Conservation (phyloP, 306 rosid species). For the Trichosanthes cucumerina region DNA sequence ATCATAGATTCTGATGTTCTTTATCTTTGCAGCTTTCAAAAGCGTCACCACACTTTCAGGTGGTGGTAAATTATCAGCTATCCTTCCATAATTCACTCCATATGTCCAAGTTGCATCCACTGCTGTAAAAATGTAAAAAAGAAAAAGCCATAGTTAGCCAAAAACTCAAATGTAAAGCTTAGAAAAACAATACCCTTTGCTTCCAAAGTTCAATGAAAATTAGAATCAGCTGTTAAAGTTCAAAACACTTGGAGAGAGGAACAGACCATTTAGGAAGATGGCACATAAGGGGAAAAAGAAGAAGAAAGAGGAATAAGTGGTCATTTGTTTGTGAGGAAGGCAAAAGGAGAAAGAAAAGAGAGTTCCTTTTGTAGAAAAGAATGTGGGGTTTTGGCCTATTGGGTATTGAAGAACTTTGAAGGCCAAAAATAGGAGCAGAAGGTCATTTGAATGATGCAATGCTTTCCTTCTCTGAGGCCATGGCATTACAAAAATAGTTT, state of each 20-base stretch:
- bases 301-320: conserved; percentile 29
- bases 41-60: conserved; percentile 77
- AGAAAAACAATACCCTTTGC: not conserved
- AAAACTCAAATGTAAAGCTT: not conserved
- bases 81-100: conserved; percentile 80
- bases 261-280: conserved; percentile 38
- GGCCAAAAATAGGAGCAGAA: conserved; percentile 8
- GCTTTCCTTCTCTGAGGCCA: conserved; percentile 32
- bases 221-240: not conserved
- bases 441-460: conserved; percentile 25
- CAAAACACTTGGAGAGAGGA: not conserved
- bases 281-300: conserved; percentile 36
- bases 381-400: not conserved
- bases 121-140: conserved; percentile 9
- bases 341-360: conserved; percentile 22
- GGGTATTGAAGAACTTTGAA: not conserved
- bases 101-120: conserved; percentile 54
- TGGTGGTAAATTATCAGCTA: conserved; percentile 68
- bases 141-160: not conserved
- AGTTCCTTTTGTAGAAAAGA: conserved; percentile 25
- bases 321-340: conserved; percentile 28
- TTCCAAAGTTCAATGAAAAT: not conserved
- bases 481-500: conserved; percentile 22
- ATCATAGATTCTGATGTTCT: conserved; percentile 67
- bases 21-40: conserved; percentile 75